These are phyloP conservation scores for Juncus effusus DNA, from an alignment of 176 grass and related monocot genomes.

Conservation along the genomic window DNA sequence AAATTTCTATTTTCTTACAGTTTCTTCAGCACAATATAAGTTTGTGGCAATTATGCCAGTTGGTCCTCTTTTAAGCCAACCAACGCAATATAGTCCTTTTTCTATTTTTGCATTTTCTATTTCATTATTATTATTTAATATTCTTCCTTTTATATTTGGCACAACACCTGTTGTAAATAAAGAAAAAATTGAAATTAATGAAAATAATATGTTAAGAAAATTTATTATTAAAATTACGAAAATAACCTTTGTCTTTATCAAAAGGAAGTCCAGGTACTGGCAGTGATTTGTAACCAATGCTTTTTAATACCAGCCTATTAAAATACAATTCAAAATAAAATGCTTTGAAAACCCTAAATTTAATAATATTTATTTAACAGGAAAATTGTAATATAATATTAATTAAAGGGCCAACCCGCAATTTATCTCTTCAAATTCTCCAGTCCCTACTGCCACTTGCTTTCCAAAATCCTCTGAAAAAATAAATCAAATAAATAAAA, in stretches of 20 bases:
- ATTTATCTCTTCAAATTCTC: constrained; percentile 67
- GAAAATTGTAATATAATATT: background rate
- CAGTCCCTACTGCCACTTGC: constrained; percentile 66
- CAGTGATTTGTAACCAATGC: constrained; percentile 90
- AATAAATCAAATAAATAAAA: constrained; percentile 26
- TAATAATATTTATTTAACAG: constrained; percentile 12
- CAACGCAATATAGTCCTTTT: constrained; percentile 66
- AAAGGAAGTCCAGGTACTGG: constrained; percentile 74
- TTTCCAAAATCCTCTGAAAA: constrained; percentile 58
- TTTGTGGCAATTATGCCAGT: constrained; percentile 88
- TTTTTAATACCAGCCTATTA: constrained; percentile 79
- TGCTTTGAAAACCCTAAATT: background rate
- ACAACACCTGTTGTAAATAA: constrained; percentile 48
- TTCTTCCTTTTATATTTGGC: constrained; percentile 62
- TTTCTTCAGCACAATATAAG: constrained; percentile 89
- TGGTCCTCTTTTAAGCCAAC: constrained; percentile 97
- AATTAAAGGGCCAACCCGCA: constrained; percentile 63
- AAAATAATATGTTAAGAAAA: background rate
- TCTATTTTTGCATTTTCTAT: constrained; percentile 42
- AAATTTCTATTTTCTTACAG: constrained; percentile 37
- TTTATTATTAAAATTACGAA: constrained; percentile 9
- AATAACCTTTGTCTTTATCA: constrained; percentile 64
- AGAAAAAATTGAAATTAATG: background rate
- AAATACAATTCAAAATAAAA: constrained; percentile 25
- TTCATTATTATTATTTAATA: constrained; percentile 37